Conservation (phyloP, 176 grass and related monocot genomes). For the Triticum dicoccoides region DNA sequence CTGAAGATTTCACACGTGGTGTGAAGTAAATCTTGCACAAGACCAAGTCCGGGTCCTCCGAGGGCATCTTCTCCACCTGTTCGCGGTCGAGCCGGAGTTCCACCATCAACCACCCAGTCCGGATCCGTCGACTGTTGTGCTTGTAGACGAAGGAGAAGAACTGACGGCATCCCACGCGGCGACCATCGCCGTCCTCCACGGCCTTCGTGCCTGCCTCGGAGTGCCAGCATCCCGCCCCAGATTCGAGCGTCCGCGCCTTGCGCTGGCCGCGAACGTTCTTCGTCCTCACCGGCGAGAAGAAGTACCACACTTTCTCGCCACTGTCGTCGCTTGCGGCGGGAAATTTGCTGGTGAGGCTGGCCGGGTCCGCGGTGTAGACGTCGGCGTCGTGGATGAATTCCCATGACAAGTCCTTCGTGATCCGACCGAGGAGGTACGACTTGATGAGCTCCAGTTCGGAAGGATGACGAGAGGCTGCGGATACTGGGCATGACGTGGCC, state of each 20-base stretch:
- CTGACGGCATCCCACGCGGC: not conserved
- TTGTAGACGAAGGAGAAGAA: not conserved
- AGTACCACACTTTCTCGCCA: not conserved
- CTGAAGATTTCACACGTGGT: not conserved
- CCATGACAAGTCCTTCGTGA: not conserved
- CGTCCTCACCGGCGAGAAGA: not conserved
- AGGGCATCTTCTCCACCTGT: too few species aligned
- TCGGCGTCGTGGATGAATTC: slow-evolving; percentile 9
- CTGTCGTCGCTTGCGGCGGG: too few species aligned
- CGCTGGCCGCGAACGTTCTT: not conserved
- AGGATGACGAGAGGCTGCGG: not conserved
- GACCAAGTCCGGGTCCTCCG: not conserved
- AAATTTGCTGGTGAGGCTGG: not conserved
- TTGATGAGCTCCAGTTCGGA: not conserved
- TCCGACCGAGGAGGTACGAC: not conserved
- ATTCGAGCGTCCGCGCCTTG: not conserved
- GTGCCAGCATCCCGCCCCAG: slow-evolving; percentile 5
- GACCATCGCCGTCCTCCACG: not conserved
- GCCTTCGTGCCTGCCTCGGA: not conserved
- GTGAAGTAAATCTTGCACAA: slow-evolving; percentile 3
- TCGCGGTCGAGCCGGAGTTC: not conserved
- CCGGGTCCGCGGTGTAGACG: slow-evolving; percentile 3
- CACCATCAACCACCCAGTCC: slow-evolving; percentile 24
- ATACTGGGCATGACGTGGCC: not conserved
- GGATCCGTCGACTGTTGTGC: not conserved